Conservation (phyloP, 441 rosid genomes). For the Macaranga tanarius region DNA sequence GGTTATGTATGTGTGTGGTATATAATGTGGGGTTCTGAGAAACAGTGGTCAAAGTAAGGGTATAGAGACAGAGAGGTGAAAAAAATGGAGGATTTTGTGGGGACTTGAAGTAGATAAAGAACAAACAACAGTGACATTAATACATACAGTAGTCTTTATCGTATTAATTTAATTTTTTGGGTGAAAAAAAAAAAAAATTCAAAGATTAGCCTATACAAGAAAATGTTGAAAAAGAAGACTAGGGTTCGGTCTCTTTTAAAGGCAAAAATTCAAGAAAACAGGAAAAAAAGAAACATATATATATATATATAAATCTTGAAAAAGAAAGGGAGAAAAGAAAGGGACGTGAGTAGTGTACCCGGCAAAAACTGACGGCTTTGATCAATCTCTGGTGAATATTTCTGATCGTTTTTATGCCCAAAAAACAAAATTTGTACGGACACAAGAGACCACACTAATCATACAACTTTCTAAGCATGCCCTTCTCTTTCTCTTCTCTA, state of each 20-base stretch:
- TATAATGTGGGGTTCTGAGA: background rate
- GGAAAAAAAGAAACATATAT: background rate
- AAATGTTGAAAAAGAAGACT: background rate
- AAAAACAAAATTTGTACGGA: background rate
- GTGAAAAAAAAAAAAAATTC: no score
- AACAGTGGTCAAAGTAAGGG: conserved; percentile 14
- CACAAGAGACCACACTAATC: background rate
- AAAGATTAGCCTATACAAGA: background rate
- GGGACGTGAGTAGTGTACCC: conserved; percentile 6
- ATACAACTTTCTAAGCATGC: conserved; percentile 17
- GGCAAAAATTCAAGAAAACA: background rate
- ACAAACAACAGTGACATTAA: background rate
- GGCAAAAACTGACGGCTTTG: conserved; percentile 22
- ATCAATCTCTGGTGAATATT: conserved; percentile 1
- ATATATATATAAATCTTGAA: background rate
- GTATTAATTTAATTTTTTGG: no score
- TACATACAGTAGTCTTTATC: conserved; percentile 2
- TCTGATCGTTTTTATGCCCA: background rate
- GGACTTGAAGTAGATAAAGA: background rate
- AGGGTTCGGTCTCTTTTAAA: background rate
- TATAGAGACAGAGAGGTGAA: background rate
- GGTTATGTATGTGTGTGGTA: background rate
- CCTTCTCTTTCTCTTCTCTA: background rate
- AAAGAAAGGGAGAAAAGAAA: background rate
- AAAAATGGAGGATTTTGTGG: background rate